Evolutionary conservation across 2,329 filamentous ascomycete species (phyloP).

Genomic region (Arthrobotrys sinensis): DNA sequence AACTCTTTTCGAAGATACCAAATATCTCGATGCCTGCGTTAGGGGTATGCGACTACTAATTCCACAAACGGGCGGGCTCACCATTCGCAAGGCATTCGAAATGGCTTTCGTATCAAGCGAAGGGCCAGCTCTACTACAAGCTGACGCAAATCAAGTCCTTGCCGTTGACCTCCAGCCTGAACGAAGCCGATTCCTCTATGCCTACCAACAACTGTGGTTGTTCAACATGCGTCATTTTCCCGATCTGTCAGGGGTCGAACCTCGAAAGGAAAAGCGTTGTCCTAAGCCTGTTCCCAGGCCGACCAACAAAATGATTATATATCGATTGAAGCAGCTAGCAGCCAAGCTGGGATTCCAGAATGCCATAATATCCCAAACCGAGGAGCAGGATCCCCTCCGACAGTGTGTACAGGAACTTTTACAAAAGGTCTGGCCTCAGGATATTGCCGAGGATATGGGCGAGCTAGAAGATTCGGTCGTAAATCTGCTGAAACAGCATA

Average conservation of each 20-base stretch:
- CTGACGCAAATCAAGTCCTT: not conserved
- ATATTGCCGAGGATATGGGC: not conserved
- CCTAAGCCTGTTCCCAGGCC: not conserved
- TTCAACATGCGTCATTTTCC: slow-evolving; percentile 29
- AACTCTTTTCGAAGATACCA: slow-evolving; percentile 36
- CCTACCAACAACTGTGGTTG: slow-evolving; percentile 29
- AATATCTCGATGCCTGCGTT: slow-evolving; percentile 28
- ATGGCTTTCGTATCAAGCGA: not conserved
- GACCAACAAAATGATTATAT: too few relatives aligned
- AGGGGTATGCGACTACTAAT: slow-evolving; percentile 6
- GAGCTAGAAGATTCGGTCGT: not conserved
- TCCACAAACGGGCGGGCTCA: not conserved
- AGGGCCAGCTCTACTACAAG: not conserved
- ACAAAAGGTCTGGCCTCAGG: slow-evolving; percentile 17
- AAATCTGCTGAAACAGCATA: not conserved
- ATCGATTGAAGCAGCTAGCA: too few relatives aligned
- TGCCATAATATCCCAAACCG: too few relatives aligned
- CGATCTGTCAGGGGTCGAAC: not conserved
- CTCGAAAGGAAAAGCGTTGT: slow-evolving; percentile 11
- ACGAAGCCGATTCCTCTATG: slow-evolving; percentile 9
- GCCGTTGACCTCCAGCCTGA: not conserved
- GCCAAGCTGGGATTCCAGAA: too few relatives aligned
- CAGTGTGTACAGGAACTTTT: slow-evolving; percentile 16
- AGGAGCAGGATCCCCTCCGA: too few relatives aligned
- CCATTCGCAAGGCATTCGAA: not conserved